A percentile compares a stretch with the other conserved stretches of the same genome.
These are phyloP conservation scores for Cercospora zeina DNA, from an alignment of 2,329 filamentous ascomycete genomes.

Conservation along the genomic window DNA sequence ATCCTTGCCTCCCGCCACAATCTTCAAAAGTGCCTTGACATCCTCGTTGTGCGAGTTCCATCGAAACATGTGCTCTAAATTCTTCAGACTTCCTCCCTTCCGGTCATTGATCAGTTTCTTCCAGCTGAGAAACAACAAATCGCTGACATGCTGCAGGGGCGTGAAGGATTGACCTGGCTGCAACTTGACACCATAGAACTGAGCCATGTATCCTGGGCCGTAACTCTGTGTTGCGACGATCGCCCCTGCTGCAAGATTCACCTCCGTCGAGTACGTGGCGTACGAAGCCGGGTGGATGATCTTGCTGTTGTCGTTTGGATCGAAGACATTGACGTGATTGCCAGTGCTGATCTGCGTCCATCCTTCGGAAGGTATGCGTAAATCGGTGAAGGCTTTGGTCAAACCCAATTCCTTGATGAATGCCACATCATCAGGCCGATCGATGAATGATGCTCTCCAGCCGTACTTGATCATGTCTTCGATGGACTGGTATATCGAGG, in stretches of 20 bases:
- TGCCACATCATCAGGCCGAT: background rate
- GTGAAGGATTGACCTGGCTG: background rate
- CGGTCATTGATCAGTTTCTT: conserved; percentile 1
- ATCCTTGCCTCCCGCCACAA: background rate
- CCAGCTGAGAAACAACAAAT: conserved; percentile 15
- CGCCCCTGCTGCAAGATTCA: background rate
- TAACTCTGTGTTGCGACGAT: conserved; percentile 10
- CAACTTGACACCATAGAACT: background rate
- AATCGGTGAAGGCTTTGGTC: conserved; percentile 3
- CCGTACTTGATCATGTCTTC: conserved; percentile 6
- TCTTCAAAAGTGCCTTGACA: conserved; percentile 2
- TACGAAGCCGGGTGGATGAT: background rate
- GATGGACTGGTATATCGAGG: conserved; percentile 8
- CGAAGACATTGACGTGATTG: background rate
- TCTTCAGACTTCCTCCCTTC: background rate
- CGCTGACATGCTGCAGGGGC: conserved; percentile 13
- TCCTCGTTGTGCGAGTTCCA: background rate
- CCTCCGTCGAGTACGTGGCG: conserved; percentile 1
- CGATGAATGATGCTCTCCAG: conserved; percentile 9
- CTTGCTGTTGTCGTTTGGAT: background rate
- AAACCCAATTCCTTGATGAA: background rate
- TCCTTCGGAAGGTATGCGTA: background rate
- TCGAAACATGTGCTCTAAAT: conserved; percentile 16
- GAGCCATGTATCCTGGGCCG: conserved; percentile 5
- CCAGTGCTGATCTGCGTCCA: conserved; percentile 2